Percentiles rank a stretch among this genome's conserved stretches.
Evolutionary conservation across 352 stramenopile species (phyloP).

Genomic region (Globisporangium cystogenes): DNA sequence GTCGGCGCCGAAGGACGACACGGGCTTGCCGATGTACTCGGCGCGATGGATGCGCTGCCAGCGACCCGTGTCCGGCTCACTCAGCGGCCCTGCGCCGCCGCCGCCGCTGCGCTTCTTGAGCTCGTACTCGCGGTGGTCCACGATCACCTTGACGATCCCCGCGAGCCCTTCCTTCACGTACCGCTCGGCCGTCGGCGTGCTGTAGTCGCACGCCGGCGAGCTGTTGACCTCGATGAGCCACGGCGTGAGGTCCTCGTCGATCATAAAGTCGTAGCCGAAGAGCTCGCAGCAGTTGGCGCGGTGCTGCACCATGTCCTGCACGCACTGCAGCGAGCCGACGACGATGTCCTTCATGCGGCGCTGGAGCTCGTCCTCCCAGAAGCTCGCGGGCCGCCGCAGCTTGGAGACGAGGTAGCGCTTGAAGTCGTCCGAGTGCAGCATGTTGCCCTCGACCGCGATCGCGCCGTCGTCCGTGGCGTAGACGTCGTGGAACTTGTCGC

Average conservation of each 20-base stretch:
- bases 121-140: constrained; percentile 80
- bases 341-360: constrained; percentile 87
- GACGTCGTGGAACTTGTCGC: constrained; percentile 82
- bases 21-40: constrained; percentile 59
- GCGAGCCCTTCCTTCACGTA: constrained; percentile 84
- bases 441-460: constrained; percentile 62
- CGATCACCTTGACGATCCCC: constrained; percentile 87
- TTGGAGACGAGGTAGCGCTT: constrained; percentile 34
- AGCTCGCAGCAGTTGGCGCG: constrained; percentile 90
- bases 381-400: constrained; percentile 17
- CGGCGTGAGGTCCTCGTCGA: constrained; percentile 76
- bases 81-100: constrained; percentile 6
- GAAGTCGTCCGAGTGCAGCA: constrained; percentile 80
- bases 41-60: constrained; percentile 61
- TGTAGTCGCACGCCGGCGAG: constrained; percentile 92
- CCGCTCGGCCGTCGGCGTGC: constrained; percentile 82
- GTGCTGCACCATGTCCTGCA: constrained; percentile 84
- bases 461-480: constrained; percentile 62
- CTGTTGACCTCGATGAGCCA: constrained; percentile 94
- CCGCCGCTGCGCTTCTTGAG: constrained; percentile 26
- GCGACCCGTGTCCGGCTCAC: constrained; percentile 48
- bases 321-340: constrained; percentile 76
- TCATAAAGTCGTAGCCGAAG: constrained; percentile 94
- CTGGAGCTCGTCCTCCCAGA: constrained; percentile 54
- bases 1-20: constrained; percentile 57